Base-by-base conservation (phyloP, 1,139 yeast species). In the Pichia sp. region DNA sequence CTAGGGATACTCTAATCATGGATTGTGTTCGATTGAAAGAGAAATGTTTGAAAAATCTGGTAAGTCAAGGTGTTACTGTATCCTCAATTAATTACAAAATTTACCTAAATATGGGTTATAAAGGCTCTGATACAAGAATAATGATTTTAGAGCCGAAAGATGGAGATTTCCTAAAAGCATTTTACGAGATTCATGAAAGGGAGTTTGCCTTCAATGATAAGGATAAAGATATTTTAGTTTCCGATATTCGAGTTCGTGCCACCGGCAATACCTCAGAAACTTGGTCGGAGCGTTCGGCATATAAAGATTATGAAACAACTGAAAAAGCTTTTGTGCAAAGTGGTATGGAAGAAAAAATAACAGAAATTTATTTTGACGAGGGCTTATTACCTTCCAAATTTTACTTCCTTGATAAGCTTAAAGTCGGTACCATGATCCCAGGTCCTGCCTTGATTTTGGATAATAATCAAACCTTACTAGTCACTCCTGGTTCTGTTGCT, bases 401-500 rank as follows among this genome's bases (percentile, higher is more conserved):
- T 30, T 67, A 62, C 46, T 51, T 68, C 41, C 50, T 68, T 6
- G 70, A 67, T 42, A 61, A 64, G 36, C 45, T 90, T 53, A 55
- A 67, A 1, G 63, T 77, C 10, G 96, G 96, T 3, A 70, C 78
- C 11, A 63, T 70, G 11, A 70, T 90, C 4, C 43, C 60, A 1
- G 97, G 97, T 0, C 97, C 97, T 3, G 89, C 95, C 0, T 81
- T 90, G 61, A 77, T 90, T 57, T 84, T 90, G 23, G 97, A 90
- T 70, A 82, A 82, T 45, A 90, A 96, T 0, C 97, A 90, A 69
- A 90, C 97, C 0, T 84, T 90, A 59, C 77, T 90, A 19, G 79
- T 90, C 26, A 88, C 90, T 26, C 95, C 96, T 1, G 70, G 75
- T 52, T 78, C 89, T 0, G 67, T 70, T 13, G 96, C 95, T 1